These are phyloP conservation scores for Mentha longifolia DNA, from an alignment of 257 asterid species.

Conservation along the genomic window DNA sequence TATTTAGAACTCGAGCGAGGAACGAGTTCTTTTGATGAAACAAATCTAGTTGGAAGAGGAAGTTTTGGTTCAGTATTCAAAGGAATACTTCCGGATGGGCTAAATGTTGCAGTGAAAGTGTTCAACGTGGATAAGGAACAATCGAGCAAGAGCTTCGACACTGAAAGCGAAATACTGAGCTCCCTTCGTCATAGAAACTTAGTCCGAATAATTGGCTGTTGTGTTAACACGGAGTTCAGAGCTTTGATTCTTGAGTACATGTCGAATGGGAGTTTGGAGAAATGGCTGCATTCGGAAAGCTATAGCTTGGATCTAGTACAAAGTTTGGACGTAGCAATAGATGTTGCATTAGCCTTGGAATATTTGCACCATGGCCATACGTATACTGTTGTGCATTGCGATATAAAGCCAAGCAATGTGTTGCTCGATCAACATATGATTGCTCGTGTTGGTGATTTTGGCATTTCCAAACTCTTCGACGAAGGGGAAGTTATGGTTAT, in stretches of 20 bases:
- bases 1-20: constrained; percentile 35
- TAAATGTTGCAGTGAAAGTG: constrained; percentile 41
- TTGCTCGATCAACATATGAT: constrained; percentile 36
- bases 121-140: constrained; percentile 36
- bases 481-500: constrained; percentile 30
- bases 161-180: constrained; percentile 36
- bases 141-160: constrained; percentile 36
- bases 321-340: constrained; percentile 29
- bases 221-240: background rate
- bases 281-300: background rate
- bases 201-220: background rate
- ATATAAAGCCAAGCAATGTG: constrained; percentile 25
- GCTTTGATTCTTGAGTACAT: background rate
- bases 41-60: background rate
- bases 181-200: constrained; percentile 40
- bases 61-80: background rate
- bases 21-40: background rate
- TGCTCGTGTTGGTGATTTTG: constrained; percentile 41
- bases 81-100: constrained; percentile 25
- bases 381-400: constrained; percentile 33
- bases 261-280: background rate
- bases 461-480: constrained; percentile 38
- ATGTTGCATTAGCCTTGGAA: constrained; percentile 25
- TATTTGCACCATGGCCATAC: constrained; percentile 30
- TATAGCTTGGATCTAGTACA: background rate